Conservation (phyloP, 1,139 yeast genomes). For the Hyphopichia khmerensis region DNA sequence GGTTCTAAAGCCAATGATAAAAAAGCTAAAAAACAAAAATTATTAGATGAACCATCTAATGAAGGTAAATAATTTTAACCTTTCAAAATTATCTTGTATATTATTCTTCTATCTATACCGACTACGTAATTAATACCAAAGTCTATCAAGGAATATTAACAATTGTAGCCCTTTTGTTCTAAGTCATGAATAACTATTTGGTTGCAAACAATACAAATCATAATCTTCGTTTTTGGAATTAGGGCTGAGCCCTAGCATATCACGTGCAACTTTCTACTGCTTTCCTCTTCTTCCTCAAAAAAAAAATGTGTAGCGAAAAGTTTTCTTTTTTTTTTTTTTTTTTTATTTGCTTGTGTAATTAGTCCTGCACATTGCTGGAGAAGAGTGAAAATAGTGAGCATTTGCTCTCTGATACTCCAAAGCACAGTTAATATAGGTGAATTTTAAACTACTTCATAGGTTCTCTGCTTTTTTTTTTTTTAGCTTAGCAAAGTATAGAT, state of each 20-base stretch:
- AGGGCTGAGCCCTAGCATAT: conserved; percentile 14
- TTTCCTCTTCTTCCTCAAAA: not conserved
- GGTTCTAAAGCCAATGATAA: conserved; percentile 90
- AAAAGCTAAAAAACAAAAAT: conserved; percentile 47
- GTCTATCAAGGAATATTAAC: too few species aligned
- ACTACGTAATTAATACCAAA: too few species aligned
- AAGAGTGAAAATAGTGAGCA: not conserved
- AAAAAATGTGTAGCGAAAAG: too few species aligned
- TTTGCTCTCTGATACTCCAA: not conserved
- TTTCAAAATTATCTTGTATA: not conserved
- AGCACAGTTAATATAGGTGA: not conserved
- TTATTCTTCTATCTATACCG: not conserved
- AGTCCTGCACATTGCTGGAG: not conserved
- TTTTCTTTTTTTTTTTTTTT: not conserved
- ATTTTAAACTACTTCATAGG: not conserved
- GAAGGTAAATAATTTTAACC: not conserved
- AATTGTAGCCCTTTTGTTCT: too few species aligned
- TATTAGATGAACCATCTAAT: conserved; percentile 25
- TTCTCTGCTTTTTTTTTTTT: not conserved
- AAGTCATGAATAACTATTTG: too few species aligned
- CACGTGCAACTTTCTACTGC: conserved; percentile 5
- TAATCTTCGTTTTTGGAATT: not conserved
- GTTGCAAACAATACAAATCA: too few species aligned
- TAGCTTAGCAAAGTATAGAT: not conserved
- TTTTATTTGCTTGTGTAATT: not conserved